These are phyloP conservation scores for Pythium rhizo-oryzae DNA, from an alignment of 352 stramenopile genomes.

Conservation along the genomic window DNA sequence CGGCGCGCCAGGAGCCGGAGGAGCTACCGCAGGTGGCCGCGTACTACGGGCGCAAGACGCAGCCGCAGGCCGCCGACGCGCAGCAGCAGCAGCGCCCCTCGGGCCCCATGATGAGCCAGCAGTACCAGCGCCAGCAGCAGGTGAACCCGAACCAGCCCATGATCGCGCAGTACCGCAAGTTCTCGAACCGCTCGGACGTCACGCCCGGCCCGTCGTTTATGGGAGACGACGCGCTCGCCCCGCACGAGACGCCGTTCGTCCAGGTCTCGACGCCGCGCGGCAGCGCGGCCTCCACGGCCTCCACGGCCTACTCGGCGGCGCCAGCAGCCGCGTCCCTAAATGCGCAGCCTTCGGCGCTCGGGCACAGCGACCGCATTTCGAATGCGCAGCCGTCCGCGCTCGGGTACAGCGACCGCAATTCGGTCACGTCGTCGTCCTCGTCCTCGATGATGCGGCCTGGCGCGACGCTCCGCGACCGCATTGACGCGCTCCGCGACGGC, in stretches of 20 bases:
- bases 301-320: slow-evolving; percentile 23
- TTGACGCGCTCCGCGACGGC: slow-evolving; percentile 60
- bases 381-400: slow-evolving; percentile 20
- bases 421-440: slow-evolving; percentile 21
- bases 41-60: slow-evolving; percentile 27
- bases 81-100: neutral
- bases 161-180: slow-evolving; percentile 30
- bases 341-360: slow-evolving; percentile 20
- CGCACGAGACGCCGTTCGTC: slow-evolving; percentile 38
- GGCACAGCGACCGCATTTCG: neutral
- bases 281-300: slow-evolving; percentile 31
- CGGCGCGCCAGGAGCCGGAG: slow-evolving; percentile 15
- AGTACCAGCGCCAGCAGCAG: slow-evolving; percentile 21
- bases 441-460: slow-evolving; percentile 25
- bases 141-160: slow-evolving; percentile 23
- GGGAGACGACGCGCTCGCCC: slow-evolving; percentile 15
- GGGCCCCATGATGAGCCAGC: slow-evolving; percentile 4
- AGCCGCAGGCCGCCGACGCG: neutral
- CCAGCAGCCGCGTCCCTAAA: neutral
- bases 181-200: slow-evolving; percentile 3
- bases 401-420: slow-evolving; percentile 3
- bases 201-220: slow-evolving; percentile 31
- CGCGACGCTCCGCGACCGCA: slow-evolving; percentile 57
- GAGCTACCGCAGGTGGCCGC: slow-evolving; percentile 25
- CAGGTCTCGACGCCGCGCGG: slow-evolving; percentile 41